Evolutionary conservation across 305 asterid species (phyloP).

Genomic region (Striga hermonthica): DNA sequence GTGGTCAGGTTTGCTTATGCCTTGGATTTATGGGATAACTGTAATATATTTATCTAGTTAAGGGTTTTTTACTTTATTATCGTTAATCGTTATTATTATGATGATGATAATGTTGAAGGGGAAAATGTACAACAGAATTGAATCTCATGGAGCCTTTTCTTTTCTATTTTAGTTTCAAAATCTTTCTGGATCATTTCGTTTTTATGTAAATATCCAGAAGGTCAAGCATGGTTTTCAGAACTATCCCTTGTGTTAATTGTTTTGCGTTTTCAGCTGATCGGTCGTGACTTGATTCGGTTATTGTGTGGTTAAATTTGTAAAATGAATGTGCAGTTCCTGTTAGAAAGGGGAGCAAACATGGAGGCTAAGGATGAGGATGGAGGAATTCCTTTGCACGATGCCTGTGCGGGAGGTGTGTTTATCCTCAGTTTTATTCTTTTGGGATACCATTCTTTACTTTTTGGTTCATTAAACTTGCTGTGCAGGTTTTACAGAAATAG

Average conservation of each 20-base stretch:
- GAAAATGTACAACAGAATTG: too few relatives aligned
- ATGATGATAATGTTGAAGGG: too few relatives aligned
- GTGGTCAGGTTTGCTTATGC: not conserved
- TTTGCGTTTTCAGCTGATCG: not conserved
- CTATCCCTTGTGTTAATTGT: not conserved
- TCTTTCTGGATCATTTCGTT: too few relatives aligned
- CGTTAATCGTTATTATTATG: too few relatives aligned
- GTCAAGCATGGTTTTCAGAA: not conserved
- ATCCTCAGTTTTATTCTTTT: conserved; percentile 9
- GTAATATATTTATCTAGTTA: not conserved
- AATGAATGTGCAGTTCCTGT: conserved; percentile 52
- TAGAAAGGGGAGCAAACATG: conserved; percentile 83
- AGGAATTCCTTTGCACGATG: conserved; percentile 93
- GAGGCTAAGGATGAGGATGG: conserved; percentile 90
- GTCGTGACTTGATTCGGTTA: conserved; percentile 10
- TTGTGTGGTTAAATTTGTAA: not conserved
- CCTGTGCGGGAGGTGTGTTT: conserved; percentile 87
- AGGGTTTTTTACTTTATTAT: too few relatives aligned
- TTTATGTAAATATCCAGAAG: not conserved
- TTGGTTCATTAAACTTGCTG: conserved; percentile 21
- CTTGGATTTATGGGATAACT: not conserved
- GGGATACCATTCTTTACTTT: not conserved
- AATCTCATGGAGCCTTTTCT: too few relatives aligned
- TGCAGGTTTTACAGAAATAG: conserved; percentile 72
- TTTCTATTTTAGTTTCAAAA: too few relatives aligned